Evolutionary conservation across 371 early-diverging fungal species (phyloP), one percentile per base, ranked within the genome.

Genomic region (Actinomortierella ambigua): DNA sequence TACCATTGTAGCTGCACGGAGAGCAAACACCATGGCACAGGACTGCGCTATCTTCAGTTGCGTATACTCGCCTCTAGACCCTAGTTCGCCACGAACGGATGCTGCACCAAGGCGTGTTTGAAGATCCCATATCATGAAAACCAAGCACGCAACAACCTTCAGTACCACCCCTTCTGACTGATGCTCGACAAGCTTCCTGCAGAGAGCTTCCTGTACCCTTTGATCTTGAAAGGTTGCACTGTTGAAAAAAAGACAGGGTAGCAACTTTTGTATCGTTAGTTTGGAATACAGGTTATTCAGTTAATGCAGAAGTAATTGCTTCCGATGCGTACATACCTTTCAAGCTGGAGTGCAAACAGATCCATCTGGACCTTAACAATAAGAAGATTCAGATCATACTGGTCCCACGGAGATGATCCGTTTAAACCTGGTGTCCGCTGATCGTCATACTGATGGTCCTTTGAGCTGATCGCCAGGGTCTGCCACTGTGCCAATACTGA

Each of bases 351-450:
- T 13, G 55, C 56, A 59, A 70, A 70, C 17, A 70, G 53, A 27
- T 70, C 71, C 71, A 70, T 70, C 49, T 70, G 71, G 17, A 70
- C 59, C 22, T 70, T 70, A 56, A 70, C 62, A 49, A 70, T 61
- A 2, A 70, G 46, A 8, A 61, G 50, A 18, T 9, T 50, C 15
- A 70, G 27, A 13, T 65, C 71, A n/a, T 59, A 65, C 34, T 34
- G 34, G 11, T 34, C 34, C 34, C 34, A 34, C 4, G 34, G 34
- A 11, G 34, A 11, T 34, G 34, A 34, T 4, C 7, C 34, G 11
- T 34, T 34, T 11, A 34, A 6, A 6, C 11, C 34, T 6, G 34
- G 11, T 11, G 11, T 34, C 34, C 11, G 7, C 11, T 34, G 34
- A 34, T 34, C 34, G 11, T 34, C 34, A 6, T 34, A 11, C 34